phyloP scores from a whole-genome alignment of 2,329 filamentous ascomycete species.

The Ophiostoma tasmaniense region DNA sequence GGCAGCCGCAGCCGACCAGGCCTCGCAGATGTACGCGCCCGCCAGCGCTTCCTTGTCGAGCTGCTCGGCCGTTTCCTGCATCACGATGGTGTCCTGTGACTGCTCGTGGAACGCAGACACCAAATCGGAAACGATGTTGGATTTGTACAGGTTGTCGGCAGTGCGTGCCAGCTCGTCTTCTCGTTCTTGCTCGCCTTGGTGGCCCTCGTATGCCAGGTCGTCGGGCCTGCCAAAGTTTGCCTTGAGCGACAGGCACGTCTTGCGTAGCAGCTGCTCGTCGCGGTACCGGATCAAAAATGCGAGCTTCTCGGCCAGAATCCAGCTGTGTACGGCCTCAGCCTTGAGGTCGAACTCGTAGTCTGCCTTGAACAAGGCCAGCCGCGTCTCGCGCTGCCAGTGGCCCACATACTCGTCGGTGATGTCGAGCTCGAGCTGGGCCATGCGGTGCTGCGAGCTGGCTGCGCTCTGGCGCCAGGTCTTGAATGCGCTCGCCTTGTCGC shows the following conservation, averaged over 20 bases:
- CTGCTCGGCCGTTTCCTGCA: slow-evolving; percentile 8
- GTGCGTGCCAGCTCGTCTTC: background rate
- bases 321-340: slow-evolving; percentile 22
- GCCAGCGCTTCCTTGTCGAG: slow-evolving; percentile 1
- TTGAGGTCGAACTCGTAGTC: slow-evolving; percentile 20
- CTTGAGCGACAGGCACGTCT: background rate
- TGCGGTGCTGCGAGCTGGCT: slow-evolving; percentile 1
- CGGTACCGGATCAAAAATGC: slow-evolving; percentile 23
- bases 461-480: slow-evolving; percentile 9
- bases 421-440: slow-evolving; percentile 10
- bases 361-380: slow-evolving; percentile 21
- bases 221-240: background rate
- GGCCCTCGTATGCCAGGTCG: background rate
- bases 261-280: slow-evolving; percentile 19
- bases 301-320: slow-evolving; percentile 25
- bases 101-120: background rate
- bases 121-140: background rate
- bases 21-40: slow-evolving; percentile 1
- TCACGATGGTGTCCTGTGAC: background rate
- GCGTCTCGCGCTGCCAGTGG: slow-evolving; percentile 26
- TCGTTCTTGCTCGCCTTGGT: background rate
- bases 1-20: slow-evolving; percentile 8
- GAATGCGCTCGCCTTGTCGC: background rate
- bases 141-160: slow-evolving; percentile 12
- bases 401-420: slow-evolving; percentile 21